Evolutionary conservation across 176 grass and related monocot genomes (phyloP).

Genomic region (Dactylis glomerata): DNA sequence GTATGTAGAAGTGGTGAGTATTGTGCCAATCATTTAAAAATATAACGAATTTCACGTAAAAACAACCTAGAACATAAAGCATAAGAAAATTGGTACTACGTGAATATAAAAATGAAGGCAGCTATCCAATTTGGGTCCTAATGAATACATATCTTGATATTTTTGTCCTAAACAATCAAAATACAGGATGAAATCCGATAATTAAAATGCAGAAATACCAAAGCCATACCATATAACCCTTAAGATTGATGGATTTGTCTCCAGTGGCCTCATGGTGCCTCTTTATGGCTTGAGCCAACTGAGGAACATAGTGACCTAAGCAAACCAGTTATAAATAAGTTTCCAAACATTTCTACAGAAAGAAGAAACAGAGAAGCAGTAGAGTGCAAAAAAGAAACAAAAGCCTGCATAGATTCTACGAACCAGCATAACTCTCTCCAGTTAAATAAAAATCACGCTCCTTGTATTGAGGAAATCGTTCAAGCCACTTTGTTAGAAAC

Average conservation of each 20-base stretch:
- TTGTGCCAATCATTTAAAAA: background rate
- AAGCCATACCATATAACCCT: conserved; percentile 88
- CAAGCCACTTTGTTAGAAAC: conserved; percentile 91
- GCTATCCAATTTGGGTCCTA: background rate
- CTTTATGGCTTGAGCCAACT: conserved; percentile 93
- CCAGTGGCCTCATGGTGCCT: conserved; percentile 61
- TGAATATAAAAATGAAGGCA: background rate
- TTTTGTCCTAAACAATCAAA: conserved; percentile 21
- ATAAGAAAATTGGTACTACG: background rate
- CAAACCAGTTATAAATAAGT: conserved; percentile 27
- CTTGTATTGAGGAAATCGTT: conserved; percentile 89
- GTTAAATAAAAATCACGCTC: conserved; percentile 81
- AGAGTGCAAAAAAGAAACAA: background rate
- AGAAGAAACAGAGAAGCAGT: background rate
- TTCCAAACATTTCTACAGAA: background rate
- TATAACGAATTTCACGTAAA: background rate
- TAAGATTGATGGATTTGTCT: conserved; percentile 85
- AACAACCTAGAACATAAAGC: background rate
- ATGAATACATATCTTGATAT: conserved; percentile 3
- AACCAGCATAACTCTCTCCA: conserved; percentile 95
- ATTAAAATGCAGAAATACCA: conserved; percentile 19
- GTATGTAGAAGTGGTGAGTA: background rate
- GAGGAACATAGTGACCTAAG: conserved; percentile 92
- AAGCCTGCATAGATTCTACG: conserved; percentile 18
- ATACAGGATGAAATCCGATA: background rate